Evolutionary conservation across 768 basidiomycete genomes (phyloP).

Genomic region (Suillus hirtellus): DNA sequence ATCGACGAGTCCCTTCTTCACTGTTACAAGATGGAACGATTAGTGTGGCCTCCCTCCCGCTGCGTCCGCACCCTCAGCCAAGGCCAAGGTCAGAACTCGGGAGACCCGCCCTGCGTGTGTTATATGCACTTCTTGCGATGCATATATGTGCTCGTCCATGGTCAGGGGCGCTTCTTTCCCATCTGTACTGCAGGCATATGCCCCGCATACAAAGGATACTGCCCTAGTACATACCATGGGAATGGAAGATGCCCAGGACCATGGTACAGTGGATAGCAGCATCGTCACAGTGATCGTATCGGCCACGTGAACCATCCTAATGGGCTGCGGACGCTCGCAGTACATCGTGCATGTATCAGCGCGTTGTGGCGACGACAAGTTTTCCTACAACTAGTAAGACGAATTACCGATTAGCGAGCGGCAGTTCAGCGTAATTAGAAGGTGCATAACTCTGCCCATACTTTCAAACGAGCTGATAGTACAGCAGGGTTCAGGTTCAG

Average conservation of each 20-base stretch:
- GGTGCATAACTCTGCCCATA: constrained; percentile 1
- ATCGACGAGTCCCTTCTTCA: not conserved
- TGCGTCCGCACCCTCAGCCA: not conserved
- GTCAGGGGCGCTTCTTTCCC: constrained; percentile 39
- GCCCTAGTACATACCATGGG: constrained; percentile 53
- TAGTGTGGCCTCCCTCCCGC: not conserved
- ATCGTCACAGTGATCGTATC: constrained; percentile 23
- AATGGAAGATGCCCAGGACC: constrained; percentile 53
- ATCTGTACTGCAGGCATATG: constrained; percentile 34
- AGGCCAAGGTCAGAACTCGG: not conserved
- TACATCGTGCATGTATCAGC: not conserved
- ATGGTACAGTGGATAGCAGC: constrained; percentile 30
- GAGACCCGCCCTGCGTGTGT: not conserved
- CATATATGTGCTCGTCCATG: constrained; percentile 30
- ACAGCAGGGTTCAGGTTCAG: not conserved
- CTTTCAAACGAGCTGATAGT: not conserved
- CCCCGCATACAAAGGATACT: constrained; percentile 31
- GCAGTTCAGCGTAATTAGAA: constrained; percentile 1
- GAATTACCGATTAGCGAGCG: constrained; percentile 1
- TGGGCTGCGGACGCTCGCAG: not conserved
- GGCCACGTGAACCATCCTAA: constrained; percentile 1
- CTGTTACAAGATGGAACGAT: not conserved
- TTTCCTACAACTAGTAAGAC: not conserved
- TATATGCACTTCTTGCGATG: constrained; percentile 17
- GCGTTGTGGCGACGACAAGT: not conserved